Conservation (phyloP, 441 rosid genomes). For the Biscutella auriculata region DNA sequence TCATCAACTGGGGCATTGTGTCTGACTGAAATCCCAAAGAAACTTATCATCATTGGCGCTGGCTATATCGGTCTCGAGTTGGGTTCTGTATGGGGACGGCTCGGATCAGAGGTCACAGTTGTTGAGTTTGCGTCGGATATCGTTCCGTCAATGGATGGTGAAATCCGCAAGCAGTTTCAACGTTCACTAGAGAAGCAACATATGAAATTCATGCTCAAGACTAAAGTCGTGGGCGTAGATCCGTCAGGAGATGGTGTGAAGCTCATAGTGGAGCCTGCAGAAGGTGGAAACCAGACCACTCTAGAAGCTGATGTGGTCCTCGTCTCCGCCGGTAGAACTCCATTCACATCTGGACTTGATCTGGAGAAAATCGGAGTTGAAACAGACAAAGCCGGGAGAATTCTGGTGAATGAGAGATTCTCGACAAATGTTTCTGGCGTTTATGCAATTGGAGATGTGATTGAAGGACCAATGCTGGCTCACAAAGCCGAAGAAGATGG, state of each 20-base stretch:
- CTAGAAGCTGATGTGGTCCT: constrained; percentile 94
- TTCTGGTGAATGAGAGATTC: constrained; percentile 71
- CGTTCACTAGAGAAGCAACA: constrained; percentile 86
- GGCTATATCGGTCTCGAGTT: constrained; percentile 97
- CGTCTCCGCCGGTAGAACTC: constrained; percentile 85
- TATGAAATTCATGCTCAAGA: constrained; percentile 95
- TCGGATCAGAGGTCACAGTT: constrained; percentile 93
- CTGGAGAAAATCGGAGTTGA: constrained; percentile 90
- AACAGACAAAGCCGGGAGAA: constrained; percentile 73
- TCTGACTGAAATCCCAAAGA: constrained; percentile 71
- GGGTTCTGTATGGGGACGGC: constrained; percentile 93
- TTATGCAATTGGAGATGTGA: constrained; percentile 87
- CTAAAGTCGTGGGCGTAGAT: constrained; percentile 87
- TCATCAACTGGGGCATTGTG: constrained; percentile 95
- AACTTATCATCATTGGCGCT: constrained; percentile 88
- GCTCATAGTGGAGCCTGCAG: constrained; percentile 75
- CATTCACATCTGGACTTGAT: constrained; percentile 83
- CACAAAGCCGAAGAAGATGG: constrained; percentile 99
- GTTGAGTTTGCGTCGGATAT: constrained; percentile 96
- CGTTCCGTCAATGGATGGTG: constrained; percentile 92
- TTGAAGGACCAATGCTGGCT: constrained; percentile 97
- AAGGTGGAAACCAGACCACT: constrained; percentile 73
- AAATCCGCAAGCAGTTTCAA: constrained; percentile 90
- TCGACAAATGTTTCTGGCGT: constrained; percentile 74
- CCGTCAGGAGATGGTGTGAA: constrained; percentile 63